Percentiles rank a stretch among this genome's conserved stretches.
These are phyloP conservation scores for Vanrija sp. DNA, from an alignment of 1,284 basidiomycete species.

Conservation along the genomic window DNA sequence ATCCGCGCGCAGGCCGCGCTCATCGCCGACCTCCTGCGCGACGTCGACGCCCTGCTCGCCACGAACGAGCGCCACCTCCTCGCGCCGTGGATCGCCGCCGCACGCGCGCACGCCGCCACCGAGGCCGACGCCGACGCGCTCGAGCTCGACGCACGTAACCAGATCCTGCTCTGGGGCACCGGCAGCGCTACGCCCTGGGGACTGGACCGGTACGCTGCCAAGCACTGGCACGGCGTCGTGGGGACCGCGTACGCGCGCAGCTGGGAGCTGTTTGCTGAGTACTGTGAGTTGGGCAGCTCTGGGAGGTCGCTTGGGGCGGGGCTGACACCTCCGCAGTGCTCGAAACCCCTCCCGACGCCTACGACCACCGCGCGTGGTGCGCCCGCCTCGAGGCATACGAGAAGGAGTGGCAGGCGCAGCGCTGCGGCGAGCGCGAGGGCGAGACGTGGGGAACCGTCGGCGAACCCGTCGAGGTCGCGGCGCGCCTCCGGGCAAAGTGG, in stretches of 20 bases:
- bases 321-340: too few relatives aligned
- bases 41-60: constrained; percentile 48
- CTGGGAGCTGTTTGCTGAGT: constrained; percentile 45
- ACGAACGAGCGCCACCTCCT: constrained; percentile 49
- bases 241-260: constrained; percentile 47
- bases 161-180: constrained; percentile 54
- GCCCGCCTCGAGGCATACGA: constrained; percentile 47
- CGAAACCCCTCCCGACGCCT: too few relatives aligned
- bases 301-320: too few relatives aligned
- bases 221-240: constrained; percentile 53
- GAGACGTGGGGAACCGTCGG: constrained; percentile 25
- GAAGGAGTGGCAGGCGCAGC: constrained; percentile 37
- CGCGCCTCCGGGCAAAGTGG: constrained; percentile 3
- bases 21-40: constrained; percentile 42
- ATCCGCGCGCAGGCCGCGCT: not conserved
- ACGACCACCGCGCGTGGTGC: not conserved
- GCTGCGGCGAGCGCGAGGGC: constrained; percentile 28
- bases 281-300: too few relatives aligned
- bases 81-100: constrained; percentile 49
- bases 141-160: constrained; percentile 52
- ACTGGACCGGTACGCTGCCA: constrained; percentile 48
- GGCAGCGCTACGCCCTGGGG: constrained; percentile 45
- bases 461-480: not conserved
- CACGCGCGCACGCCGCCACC: constrained; percentile 41
- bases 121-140: constrained; percentile 14